phyloP scores from a whole-genome alignment of 2,329 filamentous ascomycete genomes.

The Penicillium sp. region DNA sequence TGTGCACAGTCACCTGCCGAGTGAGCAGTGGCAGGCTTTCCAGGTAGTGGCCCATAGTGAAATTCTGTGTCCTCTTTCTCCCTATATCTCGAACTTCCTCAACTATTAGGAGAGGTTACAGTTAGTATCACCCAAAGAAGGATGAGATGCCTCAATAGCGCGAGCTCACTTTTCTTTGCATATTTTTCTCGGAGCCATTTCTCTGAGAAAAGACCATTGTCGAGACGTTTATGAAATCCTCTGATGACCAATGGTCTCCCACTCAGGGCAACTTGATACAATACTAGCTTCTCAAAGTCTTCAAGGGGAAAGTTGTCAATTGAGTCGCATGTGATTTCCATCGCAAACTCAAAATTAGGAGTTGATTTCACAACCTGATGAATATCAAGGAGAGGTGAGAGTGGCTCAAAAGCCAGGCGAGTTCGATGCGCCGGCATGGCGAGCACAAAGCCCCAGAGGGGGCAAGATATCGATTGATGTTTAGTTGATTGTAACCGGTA shows the following conservation, averaged over 20 bases:
- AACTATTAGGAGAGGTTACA: slow-evolving; percentile 50
- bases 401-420: slow-evolving; percentile 86
- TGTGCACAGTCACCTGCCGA: slow-evolving; percentile 73
- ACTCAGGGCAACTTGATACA: slow-evolving; percentile 76
- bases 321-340: slow-evolving; percentile 73
- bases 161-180: slow-evolving; percentile 68
- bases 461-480: background rate
- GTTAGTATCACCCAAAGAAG: slow-evolving; percentile 4
- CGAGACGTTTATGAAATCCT: slow-evolving; percentile 74
- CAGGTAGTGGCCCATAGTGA: slow-evolving; percentile 87
- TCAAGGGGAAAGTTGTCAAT: slow-evolving; percentile 74
- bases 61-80: slow-evolving; percentile 69
- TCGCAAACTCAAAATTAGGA: slow-evolving; percentile 82
- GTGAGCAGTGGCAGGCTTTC: slow-evolving; percentile 81
- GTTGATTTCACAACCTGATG: slow-evolving; percentile 70
- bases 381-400: slow-evolving; percentile 81
- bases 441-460: background rate
- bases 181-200: slow-evolving; percentile 78
- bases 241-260: slow-evolving; percentile 90
- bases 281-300: slow-evolving; percentile 80
- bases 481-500: background rate
- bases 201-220: slow-evolving; percentile 72
- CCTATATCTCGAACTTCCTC: slow-evolving; percentile 82
- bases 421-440: slow-evolving; percentile 75
- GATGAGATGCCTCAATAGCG: slow-evolving; percentile 5